Base-by-base conservation (phyloP, 1,139 yeast species). In the Saccharomyces hybrid region DNA sequence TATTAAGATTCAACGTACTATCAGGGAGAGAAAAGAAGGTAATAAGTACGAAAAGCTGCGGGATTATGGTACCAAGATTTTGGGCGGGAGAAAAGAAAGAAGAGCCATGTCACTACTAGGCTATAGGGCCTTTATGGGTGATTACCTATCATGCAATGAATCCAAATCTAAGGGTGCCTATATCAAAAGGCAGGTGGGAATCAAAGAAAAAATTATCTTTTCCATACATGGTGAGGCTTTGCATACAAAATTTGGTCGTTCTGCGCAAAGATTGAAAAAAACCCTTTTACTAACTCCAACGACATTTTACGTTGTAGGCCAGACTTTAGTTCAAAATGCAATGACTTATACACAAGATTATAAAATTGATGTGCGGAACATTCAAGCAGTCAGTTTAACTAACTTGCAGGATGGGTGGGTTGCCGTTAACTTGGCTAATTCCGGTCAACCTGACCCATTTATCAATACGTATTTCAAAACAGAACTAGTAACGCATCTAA, bases 331-430 rank as follows among this genome's bases (percentile, higher is more conserved):
- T 52, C 90, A 91, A 55, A 84, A 87, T 59, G 83, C 90, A 59
- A 80, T 89, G 52, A 78, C 82, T 47, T 82, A 87, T 61, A 78
- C 77, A 25, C 78, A 79, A 53, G 99, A 95, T 63, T 77, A 79
- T 57, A 71, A 81, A 1, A 75, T 89, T 50, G 81, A 89, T 11
- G 75, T 88, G 3, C 72, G 78, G 11, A 74, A 80, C 7, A 85
- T 95, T 56, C 78, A 76, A 48, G 80, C 81, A 60, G 81, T 89
- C 27, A 85, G 84, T 3, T 68, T 93, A 63, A 87, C 97, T 0
- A 81, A 77, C 49, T 75, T 82, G 56, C 95, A 93, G 61, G 99
- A 95, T 71, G 95, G 91, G 64, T 95, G 99, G 99, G 70, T 91
- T 41, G 95, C 96, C 1, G 70, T 93, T 48, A 83, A 85, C 28